Percentiles rank a stretch among this genome's conserved stretches.
phyloP scores from a whole-genome alignment of 306 rosid genomes.

The Gastrolobium bilobum region DNA sequence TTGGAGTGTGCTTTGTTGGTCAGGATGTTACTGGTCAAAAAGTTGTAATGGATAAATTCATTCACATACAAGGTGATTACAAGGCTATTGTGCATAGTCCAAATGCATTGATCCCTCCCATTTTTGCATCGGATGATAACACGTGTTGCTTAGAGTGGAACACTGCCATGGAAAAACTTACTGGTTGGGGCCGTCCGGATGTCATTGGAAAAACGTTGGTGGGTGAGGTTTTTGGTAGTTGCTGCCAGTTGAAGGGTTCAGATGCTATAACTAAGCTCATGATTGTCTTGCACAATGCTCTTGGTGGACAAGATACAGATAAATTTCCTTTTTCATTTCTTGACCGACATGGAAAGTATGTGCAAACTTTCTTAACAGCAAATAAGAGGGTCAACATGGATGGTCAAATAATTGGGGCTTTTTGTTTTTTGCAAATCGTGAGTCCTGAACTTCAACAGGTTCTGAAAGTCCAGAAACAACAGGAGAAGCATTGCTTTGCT shows the following conservation, averaged over 20 bases:
- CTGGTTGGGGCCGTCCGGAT: constrained; percentile 85
- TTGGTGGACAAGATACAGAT: constrained; percentile 84
- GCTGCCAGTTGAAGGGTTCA: constrained; percentile 87
- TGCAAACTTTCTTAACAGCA: constrained; percentile 91
- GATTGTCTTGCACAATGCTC: constrained; percentile 95
- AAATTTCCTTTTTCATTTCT: constrained; percentile 85
- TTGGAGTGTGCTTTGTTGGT: constrained; percentile 99
- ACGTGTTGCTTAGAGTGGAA: constrained; percentile 99
- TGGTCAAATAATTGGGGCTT: constrained; percentile 88
- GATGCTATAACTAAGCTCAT: constrained; percentile 91
- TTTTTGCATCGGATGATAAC: constrained; percentile 96
- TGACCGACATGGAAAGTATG: constrained; percentile 73
- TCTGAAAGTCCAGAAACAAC: constrained; percentile 80
- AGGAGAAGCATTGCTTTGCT: constrained; percentile 78
- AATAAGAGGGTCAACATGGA: constrained; percentile 88
- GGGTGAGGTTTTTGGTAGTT: constrained; percentile 95
- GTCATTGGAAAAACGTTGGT: constrained; percentile 88
- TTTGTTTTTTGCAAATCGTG: constrained; percentile 94
- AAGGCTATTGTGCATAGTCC: constrained; percentile 97
- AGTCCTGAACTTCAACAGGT: constrained; percentile 91
- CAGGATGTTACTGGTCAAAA: constrained; percentile 97
- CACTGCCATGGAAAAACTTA: constrained; percentile 94
- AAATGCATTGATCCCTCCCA: constrained; percentile 95
- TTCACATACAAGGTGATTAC: constrained; percentile 96
- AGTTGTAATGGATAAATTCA: constrained; percentile 96